Conservation (phyloP, 2,329 filamentous ascomycete genomes). For the Xylariaceae sp. region DNA sequence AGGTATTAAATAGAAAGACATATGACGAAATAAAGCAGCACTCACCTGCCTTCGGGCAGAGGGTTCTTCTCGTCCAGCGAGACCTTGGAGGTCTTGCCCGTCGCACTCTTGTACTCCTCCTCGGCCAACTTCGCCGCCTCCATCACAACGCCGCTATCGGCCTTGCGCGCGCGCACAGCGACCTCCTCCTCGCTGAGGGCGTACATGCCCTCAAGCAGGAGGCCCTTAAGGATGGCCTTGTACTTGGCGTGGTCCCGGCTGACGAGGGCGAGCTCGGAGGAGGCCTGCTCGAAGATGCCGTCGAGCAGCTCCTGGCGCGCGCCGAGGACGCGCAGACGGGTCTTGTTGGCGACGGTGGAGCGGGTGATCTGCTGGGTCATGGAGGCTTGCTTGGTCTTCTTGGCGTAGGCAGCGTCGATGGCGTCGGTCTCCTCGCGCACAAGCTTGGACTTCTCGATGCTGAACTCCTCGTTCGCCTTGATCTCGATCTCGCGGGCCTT, state of each 20-base stretch:
- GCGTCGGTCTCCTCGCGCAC: conserved; percentile 89
- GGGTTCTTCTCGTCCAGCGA: conserved; percentile 73
- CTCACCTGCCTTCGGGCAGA: conserved; percentile 78
- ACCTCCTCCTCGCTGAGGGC: conserved; percentile 77
- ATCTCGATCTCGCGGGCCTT: conserved; percentile 96
- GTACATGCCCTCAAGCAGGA: conserved; percentile 88
- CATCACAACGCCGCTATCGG: conserved; percentile 69
- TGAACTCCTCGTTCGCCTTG: conserved; percentile 98
- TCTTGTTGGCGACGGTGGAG: conserved; percentile 95
- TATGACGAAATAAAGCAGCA: conserved; percentile 22
- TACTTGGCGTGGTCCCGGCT: conserved; percentile 70
- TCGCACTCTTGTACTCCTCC: conserved; percentile 77
- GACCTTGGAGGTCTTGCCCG: conserved; percentile 63
- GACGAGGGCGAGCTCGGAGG: conserved; percentile 62
- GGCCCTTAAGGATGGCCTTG: conserved; percentile 66
- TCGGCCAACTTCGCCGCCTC: conserved; percentile 72
- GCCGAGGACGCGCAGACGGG: conserved; percentile 78
- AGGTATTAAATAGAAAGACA: conserved; percentile 9
- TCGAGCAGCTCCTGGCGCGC: conserved; percentile 89
- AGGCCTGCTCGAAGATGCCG: conserved; percentile 75
- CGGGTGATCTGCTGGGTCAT: conserved; percentile 99
- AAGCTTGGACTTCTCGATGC: conserved; percentile 98
- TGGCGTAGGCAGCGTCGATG: conserved; percentile 91
- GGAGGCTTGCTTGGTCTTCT: conserved; percentile 97
- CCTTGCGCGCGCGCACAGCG: conserved; percentile 68